Conservation (phyloP, 345 rosid genomes). For the Populus nigra region DNA sequence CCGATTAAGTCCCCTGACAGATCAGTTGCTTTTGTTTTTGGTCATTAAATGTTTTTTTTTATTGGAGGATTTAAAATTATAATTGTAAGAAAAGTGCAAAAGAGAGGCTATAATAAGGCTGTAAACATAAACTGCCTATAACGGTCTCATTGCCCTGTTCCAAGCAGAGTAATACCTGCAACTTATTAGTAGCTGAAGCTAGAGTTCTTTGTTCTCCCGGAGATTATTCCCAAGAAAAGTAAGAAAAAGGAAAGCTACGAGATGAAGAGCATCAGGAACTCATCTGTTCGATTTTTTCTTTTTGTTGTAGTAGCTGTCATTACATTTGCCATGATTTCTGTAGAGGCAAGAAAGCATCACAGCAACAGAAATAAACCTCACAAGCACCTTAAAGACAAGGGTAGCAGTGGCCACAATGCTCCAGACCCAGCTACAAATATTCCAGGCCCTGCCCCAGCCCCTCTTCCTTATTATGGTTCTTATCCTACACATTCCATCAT, state of each 20-base stretch:
- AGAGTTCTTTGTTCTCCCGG: background rate
- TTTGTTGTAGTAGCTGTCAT: conserved; percentile 16
- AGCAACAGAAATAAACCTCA: conserved; percentile 30
- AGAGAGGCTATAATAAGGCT: conserved; percentile 13
- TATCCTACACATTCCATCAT: conserved; percentile 17
- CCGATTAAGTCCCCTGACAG: too few relatives aligned
- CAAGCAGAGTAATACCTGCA: conserved; percentile 7
- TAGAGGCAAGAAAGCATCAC: conserved; percentile 48
- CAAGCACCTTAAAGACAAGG: conserved; percentile 32
- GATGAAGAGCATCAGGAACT: conserved; percentile 33
- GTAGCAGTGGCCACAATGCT: conserved; percentile 8
- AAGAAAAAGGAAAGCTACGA: background rate
- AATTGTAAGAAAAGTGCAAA: background rate
- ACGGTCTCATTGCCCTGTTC: conserved; percentile 22
- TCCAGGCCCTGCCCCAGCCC: conserved; percentile 36
- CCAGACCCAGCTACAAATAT: conserved; percentile 6
- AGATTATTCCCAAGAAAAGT: background rate
- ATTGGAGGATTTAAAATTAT: too few relatives aligned
- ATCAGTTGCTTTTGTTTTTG: too few relatives aligned
- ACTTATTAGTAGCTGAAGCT: background rate
- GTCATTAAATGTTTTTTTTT: too few relatives aligned
- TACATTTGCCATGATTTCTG: conserved; percentile 24
- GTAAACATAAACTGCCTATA: conserved; percentile 33
- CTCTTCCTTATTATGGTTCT: conserved; percentile 25
- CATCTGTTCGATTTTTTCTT: conserved; percentile 19